Base-by-base conservation (phyloP, 2,329 filamentous ascomycete species). In the Calonectria multiphialidica region DNA sequence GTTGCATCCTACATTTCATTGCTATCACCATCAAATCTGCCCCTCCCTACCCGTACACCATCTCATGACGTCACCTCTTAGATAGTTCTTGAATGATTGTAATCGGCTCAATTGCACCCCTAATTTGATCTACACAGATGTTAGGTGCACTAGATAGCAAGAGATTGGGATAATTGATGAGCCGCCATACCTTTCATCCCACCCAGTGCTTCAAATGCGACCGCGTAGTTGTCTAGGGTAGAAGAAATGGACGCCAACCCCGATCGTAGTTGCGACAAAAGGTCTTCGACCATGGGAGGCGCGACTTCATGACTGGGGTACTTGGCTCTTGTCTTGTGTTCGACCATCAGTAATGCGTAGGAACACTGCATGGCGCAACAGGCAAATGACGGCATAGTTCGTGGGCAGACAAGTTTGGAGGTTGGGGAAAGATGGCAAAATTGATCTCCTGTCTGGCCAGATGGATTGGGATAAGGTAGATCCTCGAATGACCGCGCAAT, bases 321-420 rank as follows among this genome's bases (percentile, higher is more conserved):
- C 25, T 44, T 62, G 23, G 57, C 37, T 8, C 40, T 30, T 15
- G 57, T 62, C 57, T 62, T 62, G 25, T 62, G 37, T 18, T 62
- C 57, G 10, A 62, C 25, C 57, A 62, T 62, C 2, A 42, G 18
- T 33, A 62, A 16, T n/a, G 57, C 57, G 25, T 62, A 62, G 2
- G 57, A 37, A 18, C 57, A 62, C 25, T 62, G 57, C 57, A 62
- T 62, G 12, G 57, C 57, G 18, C 57, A 62, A 16, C 57, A 62
- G 25, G 57, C 57, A 33, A 62, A 45, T 5, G 57, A 62, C 1
- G 57, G 57, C 57, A 62, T 62, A 3, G 57, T 62, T 10, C 57
- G 57, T 7, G 57, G 57, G 16, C 40, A 62, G 1, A 33, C 2
- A 16, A 33, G 33, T 28, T 28, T 30, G 5, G 57, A 62, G 10